Evolutionary conservation across 2,329 filamentous ascomycete genomes (phyloP), one percentile per base, ranked within the genome.

Genomic region (Pseudogymnoascus sp.): DNA sequence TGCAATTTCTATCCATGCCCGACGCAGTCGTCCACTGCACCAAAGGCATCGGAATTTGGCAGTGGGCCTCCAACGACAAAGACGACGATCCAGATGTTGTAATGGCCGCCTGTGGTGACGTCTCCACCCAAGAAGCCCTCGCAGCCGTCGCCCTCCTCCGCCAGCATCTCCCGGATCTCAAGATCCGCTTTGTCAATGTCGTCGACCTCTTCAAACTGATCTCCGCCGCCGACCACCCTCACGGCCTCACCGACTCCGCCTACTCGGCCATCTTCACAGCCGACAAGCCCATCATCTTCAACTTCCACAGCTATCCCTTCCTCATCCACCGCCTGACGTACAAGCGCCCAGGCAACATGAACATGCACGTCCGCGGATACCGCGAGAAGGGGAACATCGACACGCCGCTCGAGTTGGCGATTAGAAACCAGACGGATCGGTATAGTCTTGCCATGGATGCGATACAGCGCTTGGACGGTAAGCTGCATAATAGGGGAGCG

Each of bases 331-430:
- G 89, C 61, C 76, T 93, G 68, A 89, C 88, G 0, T 92, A 91
- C 77, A 88, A 88, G 77, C 85, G 89, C 0, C 86, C 85, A 1
- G 88, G 88, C 4, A 84, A 82, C 73, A 73, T 80, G 53, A 86
- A 89, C 74, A 75, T 92, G 66, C 85, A 90, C 69, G 89, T 93
- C n/a, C 81, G 86, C 33, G 89, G 89, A 1, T 93, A 92, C 79
- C 86, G 83, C 71, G 89, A 93, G 78, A 92, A 93, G 81, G 89
- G 89, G 56, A 93, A 92, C 73, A 92, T 92, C 68, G 88, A 93
- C 72, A 92, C 89, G 0, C 89, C 89, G 1, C 83, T 92, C 19
- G 89, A 91, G 76, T 78, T 93, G 67, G 89, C 89, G 29, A 90
- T 92, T 72, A 81, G 88, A 65, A 93, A 93, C 76, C 81, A 87